Conservation (phyloP, 176 grass and related monocot genomes). For the Cenchrus fungigraminus region DNA sequence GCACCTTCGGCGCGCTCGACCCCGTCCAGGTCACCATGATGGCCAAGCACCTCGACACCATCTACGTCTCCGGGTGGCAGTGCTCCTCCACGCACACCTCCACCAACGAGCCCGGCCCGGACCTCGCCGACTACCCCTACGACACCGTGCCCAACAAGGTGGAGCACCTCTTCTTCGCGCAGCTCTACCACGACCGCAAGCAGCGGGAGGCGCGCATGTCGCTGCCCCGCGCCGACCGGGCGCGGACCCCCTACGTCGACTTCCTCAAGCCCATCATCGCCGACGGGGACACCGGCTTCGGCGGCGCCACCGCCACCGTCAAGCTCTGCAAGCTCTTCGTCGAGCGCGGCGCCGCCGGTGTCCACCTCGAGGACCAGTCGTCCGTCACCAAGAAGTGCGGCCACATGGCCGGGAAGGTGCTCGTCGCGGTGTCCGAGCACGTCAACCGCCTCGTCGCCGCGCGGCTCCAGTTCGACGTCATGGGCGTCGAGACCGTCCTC, state of each 20-base stretch:
- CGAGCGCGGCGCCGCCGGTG: constrained; percentile 83
- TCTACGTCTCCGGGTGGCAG: constrained; percentile 98
- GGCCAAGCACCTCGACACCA: constrained; percentile 89
- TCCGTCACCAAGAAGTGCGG: constrained; percentile 90
- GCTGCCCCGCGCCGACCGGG: constrained; percentile 53
- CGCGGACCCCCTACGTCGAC: constrained; percentile 51
- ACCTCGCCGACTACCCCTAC: constrained; percentile 97
- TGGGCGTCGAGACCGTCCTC: constrained; percentile 87
- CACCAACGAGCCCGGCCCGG: constrained; percentile 82
- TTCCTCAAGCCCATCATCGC: constrained; percentile 85
- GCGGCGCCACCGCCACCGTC: constrained; percentile 81
- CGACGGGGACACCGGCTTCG: constrained; percentile 87
- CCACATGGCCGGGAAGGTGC: constrained; percentile 95
- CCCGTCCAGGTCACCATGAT: constrained; percentile 95
- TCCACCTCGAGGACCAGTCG: constrained; percentile 95
- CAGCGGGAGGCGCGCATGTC: constrained; percentile 88
- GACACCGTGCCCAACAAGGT: constrained; percentile 97
- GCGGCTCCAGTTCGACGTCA: constrained; percentile 90
- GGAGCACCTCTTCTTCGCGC: constrained; percentile 86
- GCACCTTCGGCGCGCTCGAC: constrained; percentile 91
- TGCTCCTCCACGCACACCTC: constrained; percentile 94
- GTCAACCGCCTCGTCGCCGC: constrained; percentile 92
- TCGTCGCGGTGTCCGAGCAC: constrained; percentile 75
- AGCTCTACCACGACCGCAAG: constrained; percentile 83
- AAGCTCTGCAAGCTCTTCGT: constrained; percentile 98